Evolutionary conservation across 2,329 filamentous ascomycete genomes (phyloP).

Genomic region (Colletotrichum falcatum): DNA sequence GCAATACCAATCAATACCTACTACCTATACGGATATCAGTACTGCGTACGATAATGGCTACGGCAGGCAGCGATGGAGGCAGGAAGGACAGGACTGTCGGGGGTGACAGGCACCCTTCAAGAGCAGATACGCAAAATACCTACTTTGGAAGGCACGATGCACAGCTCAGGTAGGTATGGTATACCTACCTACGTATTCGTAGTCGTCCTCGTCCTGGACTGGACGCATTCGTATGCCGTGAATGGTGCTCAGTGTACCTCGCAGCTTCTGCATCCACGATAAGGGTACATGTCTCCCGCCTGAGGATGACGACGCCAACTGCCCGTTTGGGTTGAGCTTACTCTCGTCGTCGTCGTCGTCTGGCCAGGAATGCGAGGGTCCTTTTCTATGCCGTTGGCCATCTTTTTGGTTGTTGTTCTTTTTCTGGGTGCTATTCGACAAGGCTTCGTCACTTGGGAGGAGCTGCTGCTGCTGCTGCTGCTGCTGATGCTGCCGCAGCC

Average conservation of each 20-base stretch:
- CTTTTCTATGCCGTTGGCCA: not conserved
- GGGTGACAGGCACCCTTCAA: not conserved
- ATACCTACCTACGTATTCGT: no score
- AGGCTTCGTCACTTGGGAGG: constrained; percentile 28
- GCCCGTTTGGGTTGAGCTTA: constrained; percentile 25
- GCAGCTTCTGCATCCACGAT: constrained; percentile 3
- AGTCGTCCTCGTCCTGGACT: no score
- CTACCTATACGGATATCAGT: no score
- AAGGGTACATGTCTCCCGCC: constrained; percentile 28
- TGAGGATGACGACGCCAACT: constrained; percentile 41
- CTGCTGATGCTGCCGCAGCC: not conserved
- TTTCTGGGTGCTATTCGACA: not conserved
- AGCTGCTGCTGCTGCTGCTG: no score
- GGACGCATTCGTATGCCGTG: not conserved
- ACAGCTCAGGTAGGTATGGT: not conserved
- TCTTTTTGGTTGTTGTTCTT: not conserved
- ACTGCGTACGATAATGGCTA: no score
- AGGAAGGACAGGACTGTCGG: not conserved
- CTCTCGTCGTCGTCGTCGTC: not conserved
- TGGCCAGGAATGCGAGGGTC: not conserved
- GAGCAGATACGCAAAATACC: no score
- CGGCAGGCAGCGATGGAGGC: not conserved
- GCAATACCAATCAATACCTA: not conserved
- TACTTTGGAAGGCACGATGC: no score
- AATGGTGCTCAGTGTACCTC: not conserved